Evolutionary conservation across 2,329 filamentous ascomycete genomes (phyloP).

Genomic region (Aureobasidium mangrovei): DNA sequence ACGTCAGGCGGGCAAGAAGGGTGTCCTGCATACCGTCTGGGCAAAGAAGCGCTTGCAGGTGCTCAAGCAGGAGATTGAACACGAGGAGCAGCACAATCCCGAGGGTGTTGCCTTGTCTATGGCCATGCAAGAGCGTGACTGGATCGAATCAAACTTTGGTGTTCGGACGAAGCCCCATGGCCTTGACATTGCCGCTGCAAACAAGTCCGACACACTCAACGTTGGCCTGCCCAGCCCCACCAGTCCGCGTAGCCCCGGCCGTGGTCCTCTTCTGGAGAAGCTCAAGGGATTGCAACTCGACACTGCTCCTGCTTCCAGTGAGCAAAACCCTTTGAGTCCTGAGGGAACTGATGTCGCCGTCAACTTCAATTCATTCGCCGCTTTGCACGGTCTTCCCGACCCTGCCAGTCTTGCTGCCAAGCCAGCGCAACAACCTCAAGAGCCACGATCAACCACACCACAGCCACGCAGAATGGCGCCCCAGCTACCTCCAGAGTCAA

Average conservation of each 20-base stretch:
- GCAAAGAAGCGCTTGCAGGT: conserved; percentile 71
- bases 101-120: conserved; percentile 81
- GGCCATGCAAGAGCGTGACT: conserved; percentile 72
- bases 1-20: conserved; percentile 61
- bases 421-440: conserved; percentile 29
- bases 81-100: conserved; percentile 62
- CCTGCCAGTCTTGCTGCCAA: conserved; percentile 35
- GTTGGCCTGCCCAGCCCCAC: conserved; percentile 43
- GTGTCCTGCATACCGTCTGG: conserved; percentile 84
- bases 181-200: conserved; percentile 28
- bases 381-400: conserved; percentile 42
- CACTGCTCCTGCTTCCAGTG: conserved; percentile 38
- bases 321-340: conserved; percentile 49
- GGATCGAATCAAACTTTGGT: conserved; percentile 77
- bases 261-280: conserved; percentile 68
- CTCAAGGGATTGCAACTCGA: conserved; percentile 69
- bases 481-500: conserved; percentile 29
- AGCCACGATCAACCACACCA: background rate
- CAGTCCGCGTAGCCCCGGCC: conserved; percentile 52
- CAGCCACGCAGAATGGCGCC: conserved; percentile 19
- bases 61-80: conserved; percentile 66
- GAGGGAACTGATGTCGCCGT: conserved; percentile 56
- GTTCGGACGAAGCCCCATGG: conserved; percentile 38
- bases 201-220: conserved; percentile 18
- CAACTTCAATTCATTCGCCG: conserved; percentile 48